A percentile compares a stretch with the other conserved stretches of the same genome.
Conservation (phyloP, 176 grass and related monocot species). For the Tillandsia fasciculata region DNA sequence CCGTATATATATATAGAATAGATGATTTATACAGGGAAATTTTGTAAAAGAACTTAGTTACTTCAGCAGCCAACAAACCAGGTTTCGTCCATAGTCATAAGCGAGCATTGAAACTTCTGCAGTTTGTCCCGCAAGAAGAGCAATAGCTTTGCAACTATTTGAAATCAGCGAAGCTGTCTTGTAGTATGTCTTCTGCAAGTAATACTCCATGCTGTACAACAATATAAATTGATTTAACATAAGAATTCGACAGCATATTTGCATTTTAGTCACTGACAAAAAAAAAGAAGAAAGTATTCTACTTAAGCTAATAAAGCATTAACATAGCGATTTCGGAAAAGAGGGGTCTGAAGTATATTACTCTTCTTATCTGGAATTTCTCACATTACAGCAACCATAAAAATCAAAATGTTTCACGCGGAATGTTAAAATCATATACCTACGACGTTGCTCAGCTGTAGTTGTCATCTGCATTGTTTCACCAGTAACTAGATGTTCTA, state of each 20-base stretch:
- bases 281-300: no score
- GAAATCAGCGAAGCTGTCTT: conserved; percentile 98
- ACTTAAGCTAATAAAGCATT: conserved; percentile 2
- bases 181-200: conserved; percentile 95
- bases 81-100: conserved; percentile 88
- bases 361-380: conserved; percentile 1
- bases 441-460: conserved; percentile 68
- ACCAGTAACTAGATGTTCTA: conserved; percentile 91
- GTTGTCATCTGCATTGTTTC: conserved; percentile 96
- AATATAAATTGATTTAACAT: conserved; percentile 14
- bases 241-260: conserved; percentile 13
- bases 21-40: no score
- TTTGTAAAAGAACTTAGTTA: no score
- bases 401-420: background rate
- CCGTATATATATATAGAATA: no score
- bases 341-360: conserved; percentile 9
- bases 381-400: background rate
- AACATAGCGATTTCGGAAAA: conserved; percentile 6
- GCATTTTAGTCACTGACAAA: no score
- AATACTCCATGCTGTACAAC: conserved; percentile 91
- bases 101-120: conserved; percentile 78
- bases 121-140: conserved; percentile 88
- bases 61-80: conserved; percentile 34
- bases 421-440: conserved; percentile 32
- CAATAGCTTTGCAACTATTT: conserved; percentile 91